These are phyloP conservation scores for Nepenthes alata DNA, from an alignment of 179 eudicot genomes.

Conservation along the genomic window DNA sequence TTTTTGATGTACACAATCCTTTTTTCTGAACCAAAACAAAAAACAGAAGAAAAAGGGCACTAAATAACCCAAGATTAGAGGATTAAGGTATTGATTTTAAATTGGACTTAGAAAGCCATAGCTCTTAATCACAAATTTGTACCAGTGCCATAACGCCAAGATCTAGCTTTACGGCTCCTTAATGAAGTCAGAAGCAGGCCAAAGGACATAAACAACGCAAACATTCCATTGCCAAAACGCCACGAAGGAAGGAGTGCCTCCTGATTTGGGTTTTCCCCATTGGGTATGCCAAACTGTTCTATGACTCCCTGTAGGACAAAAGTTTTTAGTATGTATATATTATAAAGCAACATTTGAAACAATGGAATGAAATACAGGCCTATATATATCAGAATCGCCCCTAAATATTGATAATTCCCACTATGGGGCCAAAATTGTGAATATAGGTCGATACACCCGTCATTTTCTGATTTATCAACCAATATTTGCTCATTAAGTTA, in stretches of 20 bases:
- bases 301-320: constrained; percentile 63
- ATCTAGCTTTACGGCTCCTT: constrained; percentile 88
- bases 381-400: no score
- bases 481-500: no score
- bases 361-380: no score
- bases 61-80: no score
- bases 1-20: no score
- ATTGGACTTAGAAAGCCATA: not conserved
- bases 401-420: no score
- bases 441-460: no score
- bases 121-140: not conserved
- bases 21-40: not conserved
- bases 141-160: constrained; percentile 99
- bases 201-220: constrained; percentile 88
- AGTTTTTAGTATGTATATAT: constrained; percentile 1
- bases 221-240: constrained; percentile 99
- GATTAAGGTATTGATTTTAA: no score
- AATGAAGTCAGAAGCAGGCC: constrained; percentile 85
- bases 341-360: no score
- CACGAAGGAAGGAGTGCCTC: constrained; percentile 71
- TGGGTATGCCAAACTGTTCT: constrained; percentile 80
- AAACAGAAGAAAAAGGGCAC: no score
- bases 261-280: constrained; percentile 52
- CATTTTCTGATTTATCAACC: no score
- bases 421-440: no score